Conservation (phyloP, 345 rosid species). For the Brassica nigra region DNA sequence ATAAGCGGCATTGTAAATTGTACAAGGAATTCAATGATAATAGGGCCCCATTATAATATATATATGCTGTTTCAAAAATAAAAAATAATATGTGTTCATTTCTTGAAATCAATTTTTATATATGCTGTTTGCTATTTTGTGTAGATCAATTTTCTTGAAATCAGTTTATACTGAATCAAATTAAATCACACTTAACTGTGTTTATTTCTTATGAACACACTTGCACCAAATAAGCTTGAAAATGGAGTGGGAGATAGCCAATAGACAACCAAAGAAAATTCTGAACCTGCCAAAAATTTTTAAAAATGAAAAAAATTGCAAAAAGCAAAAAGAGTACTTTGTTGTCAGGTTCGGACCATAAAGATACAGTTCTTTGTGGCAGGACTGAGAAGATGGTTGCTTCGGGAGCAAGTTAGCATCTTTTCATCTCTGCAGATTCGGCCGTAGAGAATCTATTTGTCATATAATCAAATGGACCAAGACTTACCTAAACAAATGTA, state of each 20-base stretch:
- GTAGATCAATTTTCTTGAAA: neutral
- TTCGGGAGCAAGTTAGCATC: constrained; percentile 2
- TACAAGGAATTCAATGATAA: neutral
- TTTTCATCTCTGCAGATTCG: constrained; percentile 13
- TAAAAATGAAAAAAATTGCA: neutral
- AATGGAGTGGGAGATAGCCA: neutral
- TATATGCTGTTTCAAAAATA: neutral
- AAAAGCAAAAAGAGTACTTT: constrained; percentile 1
- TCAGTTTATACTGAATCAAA: neutral
- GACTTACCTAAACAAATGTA: neutral
- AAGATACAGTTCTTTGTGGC: neutral
- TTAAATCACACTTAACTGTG: neutral
- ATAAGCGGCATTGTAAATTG: constrained; percentile 5
- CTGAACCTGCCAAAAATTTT: neutral
- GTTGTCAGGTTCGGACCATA: constrained; percentile 4
- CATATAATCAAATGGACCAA: neutral
- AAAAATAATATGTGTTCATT: neutral
- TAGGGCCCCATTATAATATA: too few relatives aligned
- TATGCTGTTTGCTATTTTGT: neutral
- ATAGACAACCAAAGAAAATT: neutral
- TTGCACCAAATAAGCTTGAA: neutral
- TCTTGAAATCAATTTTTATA: too few relatives aligned
- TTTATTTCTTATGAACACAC: neutral
- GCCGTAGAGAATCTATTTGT: constrained; percentile 1
- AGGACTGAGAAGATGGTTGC: neutral